Evolutionary conservation across 768 basidiomycete species (phyloP), one percentile per base, ranked within the genome.

Genomic region (Mycena alexandri): DNA sequence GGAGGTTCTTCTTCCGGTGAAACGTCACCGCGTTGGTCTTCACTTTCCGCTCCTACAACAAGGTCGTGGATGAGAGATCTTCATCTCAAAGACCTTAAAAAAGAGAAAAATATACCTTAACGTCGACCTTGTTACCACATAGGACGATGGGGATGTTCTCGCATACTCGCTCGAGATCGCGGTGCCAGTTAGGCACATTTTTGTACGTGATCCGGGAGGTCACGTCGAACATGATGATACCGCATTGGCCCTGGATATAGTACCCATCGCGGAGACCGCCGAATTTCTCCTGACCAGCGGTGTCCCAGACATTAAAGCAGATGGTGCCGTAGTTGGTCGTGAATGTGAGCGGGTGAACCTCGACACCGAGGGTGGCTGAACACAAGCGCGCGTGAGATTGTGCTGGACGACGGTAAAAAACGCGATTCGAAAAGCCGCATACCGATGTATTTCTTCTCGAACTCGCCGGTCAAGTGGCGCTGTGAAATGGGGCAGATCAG

Each of bases 191-290:
- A 73, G 98, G 98, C 38, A 99, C 98, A 80, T 98, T 99, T 87
- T 99, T 99, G 87, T 99, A 99, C 63, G 98, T 99, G 89, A 99
- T 99, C 76, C 98, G 91, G 61, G 98, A 98, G 66, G 98, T 99
- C 71, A 99, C 97, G 76, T 95, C 98, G 85, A 99, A 99, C 98
- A 99, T 99, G 90, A 99, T 99, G 86, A 99, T 99, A 75, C 98
- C 98, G 77, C 96, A 99, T 82, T 99, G 98, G 75, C 96, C 96
- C 82, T 96, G 94, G 79, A 95, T 95, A 82, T 95, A 95, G 82
- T 95, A 96, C 51, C 96, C 96, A 81, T 98, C 96, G 71, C 96
- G 93, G 69, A 98, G 93, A 77, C 96, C 96, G 84, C 97, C 98
- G 73, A 99, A 99, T 85, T 99, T 99, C 84, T 99, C 98, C 86